Evolutionary conservation across 495 filamentous ascomycete genomes (phyloP).

Genomic region (Hypoxylon subgilvum): DNA sequence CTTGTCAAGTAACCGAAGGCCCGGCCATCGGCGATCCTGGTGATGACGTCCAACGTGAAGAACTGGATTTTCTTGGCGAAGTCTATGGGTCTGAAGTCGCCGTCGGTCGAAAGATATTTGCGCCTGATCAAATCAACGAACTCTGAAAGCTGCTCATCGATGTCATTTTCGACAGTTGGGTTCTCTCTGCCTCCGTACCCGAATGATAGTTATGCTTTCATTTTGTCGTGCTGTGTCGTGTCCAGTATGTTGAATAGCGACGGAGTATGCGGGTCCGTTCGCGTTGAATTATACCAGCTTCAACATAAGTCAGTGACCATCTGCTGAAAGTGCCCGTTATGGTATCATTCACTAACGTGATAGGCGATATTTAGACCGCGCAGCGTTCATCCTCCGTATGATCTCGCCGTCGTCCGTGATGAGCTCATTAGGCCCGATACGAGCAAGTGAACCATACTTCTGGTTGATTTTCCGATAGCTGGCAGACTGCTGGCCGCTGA

Average conservation of each 20-base stretch:
- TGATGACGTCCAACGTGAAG: conserved; percentile 56
- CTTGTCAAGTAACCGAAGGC: conserved; percentile 50
- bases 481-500: conserved; percentile 22
- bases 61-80: conserved; percentile 47
- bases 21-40: conserved; percentile 56
- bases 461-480: conserved; percentile 19
- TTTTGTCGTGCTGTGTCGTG: conserved; percentile 41
- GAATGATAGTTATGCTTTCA: conserved; percentile 45
- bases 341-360: too few species aligned
- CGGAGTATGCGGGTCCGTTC: conserved; percentile 38
- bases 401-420: conserved; percentile 50
- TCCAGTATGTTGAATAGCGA: conserved; percentile 19
- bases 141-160: conserved; percentile 48
- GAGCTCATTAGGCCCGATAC: conserved; percentile 48
- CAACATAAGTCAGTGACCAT: too few species aligned
- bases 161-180: conserved; percentile 43
- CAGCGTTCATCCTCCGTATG: conserved; percentile 46
- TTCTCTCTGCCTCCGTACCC: conserved; percentile 56
- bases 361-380: conserved; percentile 43
- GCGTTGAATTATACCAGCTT: conserved; percentile 44
- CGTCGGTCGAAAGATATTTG: conserved; percentile 48
- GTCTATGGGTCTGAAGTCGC: conserved; percentile 43
- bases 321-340: too few species aligned
- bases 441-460: conserved; percentile 45
- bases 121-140: conserved; percentile 45